Evolutionary conservation across 2,329 filamentous ascomycete genomes (phyloP).

Genomic region (Colletotrichum sidae): DNA sequence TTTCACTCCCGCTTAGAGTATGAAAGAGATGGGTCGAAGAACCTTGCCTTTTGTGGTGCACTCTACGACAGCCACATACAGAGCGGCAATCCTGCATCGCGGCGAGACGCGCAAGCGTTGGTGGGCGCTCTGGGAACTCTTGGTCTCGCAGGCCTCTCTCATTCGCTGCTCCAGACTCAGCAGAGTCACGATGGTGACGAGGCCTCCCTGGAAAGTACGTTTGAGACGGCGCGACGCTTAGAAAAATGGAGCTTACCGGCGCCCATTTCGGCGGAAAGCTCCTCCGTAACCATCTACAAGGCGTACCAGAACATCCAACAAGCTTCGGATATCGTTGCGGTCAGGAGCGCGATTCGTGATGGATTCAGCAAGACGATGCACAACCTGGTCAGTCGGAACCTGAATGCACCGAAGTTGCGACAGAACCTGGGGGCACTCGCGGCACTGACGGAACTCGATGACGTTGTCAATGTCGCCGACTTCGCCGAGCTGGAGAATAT

Average conservation of each 20-base stretch:
- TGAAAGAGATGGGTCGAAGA: slow-evolving; percentile 88
- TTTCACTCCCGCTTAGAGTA: slow-evolving; percentile 88
- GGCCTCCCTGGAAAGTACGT: slow-evolving; percentile 75
- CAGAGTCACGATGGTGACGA: slow-evolving; percentile 68
- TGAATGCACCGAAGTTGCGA: slow-evolving; percentile 64
- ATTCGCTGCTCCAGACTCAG: slow-evolving; percentile 79
- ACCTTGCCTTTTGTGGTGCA: slow-evolving; percentile 89
- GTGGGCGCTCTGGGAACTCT: slow-evolving; percentile 83
- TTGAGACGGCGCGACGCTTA: slow-evolving; percentile 82
- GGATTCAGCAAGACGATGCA: slow-evolving; percentile 72
- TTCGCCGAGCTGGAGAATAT: slow-evolving; percentile 70
- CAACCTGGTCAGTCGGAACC: slow-evolving; percentile 60
- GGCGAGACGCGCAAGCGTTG: slow-evolving; percentile 74
- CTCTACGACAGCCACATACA: slow-evolving; percentile 89
- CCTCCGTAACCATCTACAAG: slow-evolving; percentile 79
- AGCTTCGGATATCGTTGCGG: slow-evolving; percentile 65
- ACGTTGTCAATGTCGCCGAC: slow-evolving; percentile 73
- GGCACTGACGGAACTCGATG: slow-evolving; percentile 83
- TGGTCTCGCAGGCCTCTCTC: slow-evolving; percentile 87
- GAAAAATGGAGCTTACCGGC: slow-evolving; percentile 93
- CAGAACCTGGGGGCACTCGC: slow-evolving; percentile 73
- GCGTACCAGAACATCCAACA: slow-evolving; percentile 83
- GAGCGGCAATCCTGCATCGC: slow-evolving; percentile 64
- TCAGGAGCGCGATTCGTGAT: slow-evolving; percentile 70
- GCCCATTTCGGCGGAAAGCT: slow-evolving; percentile 70